Percentiles rank a stretch among this genome's conserved stretches.
phyloP scores from a whole-genome alignment of 306 rosid genomes.

The Lithocarpus polystachyus region DNA sequence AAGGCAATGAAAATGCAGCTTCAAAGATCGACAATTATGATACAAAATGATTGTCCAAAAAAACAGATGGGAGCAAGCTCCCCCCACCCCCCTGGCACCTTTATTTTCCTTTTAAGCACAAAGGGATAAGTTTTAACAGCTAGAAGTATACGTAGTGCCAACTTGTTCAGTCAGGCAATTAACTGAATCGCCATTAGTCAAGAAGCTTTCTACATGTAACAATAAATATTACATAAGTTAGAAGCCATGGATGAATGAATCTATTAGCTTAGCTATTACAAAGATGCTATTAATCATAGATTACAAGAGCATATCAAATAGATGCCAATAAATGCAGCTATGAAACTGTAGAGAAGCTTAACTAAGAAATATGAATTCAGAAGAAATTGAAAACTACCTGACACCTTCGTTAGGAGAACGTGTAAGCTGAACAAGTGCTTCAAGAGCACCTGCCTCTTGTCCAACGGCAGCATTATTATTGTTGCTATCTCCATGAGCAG shows the following conservation, averaged over 20 bases:
- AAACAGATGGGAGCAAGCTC: background rate
- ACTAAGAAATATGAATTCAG: conserved; percentile 6
- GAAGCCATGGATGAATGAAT: background rate
- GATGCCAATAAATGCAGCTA: background rate
- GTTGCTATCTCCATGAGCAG: conserved; percentile 99
- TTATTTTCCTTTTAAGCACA: background rate
- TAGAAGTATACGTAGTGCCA: background rate
- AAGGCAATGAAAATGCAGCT: background rate
- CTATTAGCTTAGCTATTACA: background rate
- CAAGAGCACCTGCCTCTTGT: conserved; percentile 99
- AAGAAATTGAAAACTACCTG: conserved; percentile 50
- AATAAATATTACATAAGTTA: background rate
- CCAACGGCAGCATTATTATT: conserved; percentile 98
- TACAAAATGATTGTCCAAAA: background rate
- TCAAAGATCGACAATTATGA: background rate
- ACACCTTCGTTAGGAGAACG: conserved; percentile 97
- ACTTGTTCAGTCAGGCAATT: background rate
- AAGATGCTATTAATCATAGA: too few relatives aligned
- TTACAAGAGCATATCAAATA: too few relatives aligned
- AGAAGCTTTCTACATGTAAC: background rate
- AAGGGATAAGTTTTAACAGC: background rate
- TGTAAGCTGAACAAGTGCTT: conserved; percentile 99
- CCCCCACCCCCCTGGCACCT: background rate
- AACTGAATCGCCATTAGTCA: background rate
- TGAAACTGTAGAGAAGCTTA: background rate